Evolutionary conservation across 176 grass and related monocot species (phyloP), one percentile per base, ranked within the genome.

Genomic region (Carex kokanica): DNA sequence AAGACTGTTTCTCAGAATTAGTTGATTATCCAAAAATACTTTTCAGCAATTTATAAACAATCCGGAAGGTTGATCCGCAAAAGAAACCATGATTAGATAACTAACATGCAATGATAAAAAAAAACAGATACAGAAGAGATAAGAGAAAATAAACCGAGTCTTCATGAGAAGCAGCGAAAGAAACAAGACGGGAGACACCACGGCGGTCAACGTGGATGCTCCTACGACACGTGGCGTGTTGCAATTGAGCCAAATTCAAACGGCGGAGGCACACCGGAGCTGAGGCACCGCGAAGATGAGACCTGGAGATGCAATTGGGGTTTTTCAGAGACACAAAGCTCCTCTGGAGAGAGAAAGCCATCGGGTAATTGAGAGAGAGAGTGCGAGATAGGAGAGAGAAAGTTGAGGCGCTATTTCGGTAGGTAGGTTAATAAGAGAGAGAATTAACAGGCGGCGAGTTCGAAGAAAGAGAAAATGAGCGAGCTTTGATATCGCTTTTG

Each of bases 81-180:
- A 51, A 57, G 4, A 85, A 55, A 85, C 16, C 36, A 43, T 20
- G 2, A 43, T 21, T 9, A 8, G 7, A 43, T 43, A 43, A 45
- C 36, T 70, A 70, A 20, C 34, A 70, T 43, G 17, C 27, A 43
- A 70, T 43, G 17, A 70, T 43, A 2, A 70, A n/a, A 70, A 38
- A 69, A 38, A 83, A 55, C n/a, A 34, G 3, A 86, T 13, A 27
- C 36, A 43, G 29, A 78, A 60, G 20, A 11, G 51, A 3, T 27
- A 54, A 49, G 21, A 56, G 64, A 84, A 79, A 0, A 83, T 43
- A 57, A 47, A 79, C 84, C 69, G 77, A 84, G 73, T 20, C 36
- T 16, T 77, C 86, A 84, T 72, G 83, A 78, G 78, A 58, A 12
- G 0, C 9, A 1, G 34, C 66, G 18, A 49, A 53, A 4, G 80